Percentiles rank a stretch among this genome's conserved stretches.
phyloP scores from a whole-genome alignment of 108 stramenopile species.

The Schizochytrium sp. region DNA sequence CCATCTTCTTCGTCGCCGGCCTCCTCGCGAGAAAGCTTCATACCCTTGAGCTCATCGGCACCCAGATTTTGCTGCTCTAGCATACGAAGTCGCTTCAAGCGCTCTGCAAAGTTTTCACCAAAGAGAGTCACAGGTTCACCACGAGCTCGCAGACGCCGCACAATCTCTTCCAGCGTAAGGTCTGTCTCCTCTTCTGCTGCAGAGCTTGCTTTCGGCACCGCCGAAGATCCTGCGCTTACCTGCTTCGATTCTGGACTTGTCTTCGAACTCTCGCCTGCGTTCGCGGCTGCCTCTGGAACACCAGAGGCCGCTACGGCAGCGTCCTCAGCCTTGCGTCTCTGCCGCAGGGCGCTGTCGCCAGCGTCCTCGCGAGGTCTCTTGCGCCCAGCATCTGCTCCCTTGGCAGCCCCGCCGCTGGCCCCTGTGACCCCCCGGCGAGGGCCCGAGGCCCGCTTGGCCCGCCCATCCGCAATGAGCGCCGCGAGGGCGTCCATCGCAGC shows the following conservation, averaged over 20 bases:
- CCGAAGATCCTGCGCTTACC: no score
- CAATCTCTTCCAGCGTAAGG: constrained; percentile 15
- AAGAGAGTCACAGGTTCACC: constrained; percentile 46
- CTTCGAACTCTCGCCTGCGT: no score
- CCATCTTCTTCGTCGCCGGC: background rate
- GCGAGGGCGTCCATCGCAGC: background rate
- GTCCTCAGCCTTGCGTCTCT: no score
- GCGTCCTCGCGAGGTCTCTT: no score
- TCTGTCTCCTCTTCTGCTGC: background rate
- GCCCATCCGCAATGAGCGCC: constrained; percentile 12
- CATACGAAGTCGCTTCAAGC: background rate
- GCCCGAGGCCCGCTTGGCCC: background rate
- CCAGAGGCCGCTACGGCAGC: no score
- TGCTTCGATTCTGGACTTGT: no score
- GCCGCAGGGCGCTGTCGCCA: no score
- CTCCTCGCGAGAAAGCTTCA: constrained; percentile 6
- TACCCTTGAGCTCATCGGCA: constrained; percentile 33
- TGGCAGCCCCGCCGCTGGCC: no score
- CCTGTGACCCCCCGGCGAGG: background rate
- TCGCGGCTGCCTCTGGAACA: no score
- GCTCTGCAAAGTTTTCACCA: background rate
- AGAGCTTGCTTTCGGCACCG: no score
- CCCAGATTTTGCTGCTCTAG: constrained; percentile 16
- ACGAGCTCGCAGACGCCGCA: background rate
- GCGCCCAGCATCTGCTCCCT: no score